Conservation (phyloP, 164 flowering plant genomes). For the Liriodendron chinense region DNA sequence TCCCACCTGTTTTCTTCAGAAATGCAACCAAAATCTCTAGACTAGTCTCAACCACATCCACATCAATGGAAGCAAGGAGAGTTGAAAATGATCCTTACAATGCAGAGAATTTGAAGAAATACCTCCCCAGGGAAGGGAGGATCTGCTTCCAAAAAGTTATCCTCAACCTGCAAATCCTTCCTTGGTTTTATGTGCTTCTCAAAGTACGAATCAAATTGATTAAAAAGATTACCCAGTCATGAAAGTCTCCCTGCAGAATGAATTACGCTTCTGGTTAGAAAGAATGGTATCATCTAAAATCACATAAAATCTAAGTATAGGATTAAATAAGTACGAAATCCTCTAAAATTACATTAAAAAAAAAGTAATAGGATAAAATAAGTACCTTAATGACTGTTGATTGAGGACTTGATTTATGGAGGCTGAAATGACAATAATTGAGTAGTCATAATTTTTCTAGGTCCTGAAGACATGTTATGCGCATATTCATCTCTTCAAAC, state of each 20-base stretch:
- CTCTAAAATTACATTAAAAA: not conserved
- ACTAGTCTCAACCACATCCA: constrained; percentile 86
- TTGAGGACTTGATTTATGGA: constrained; percentile 75
- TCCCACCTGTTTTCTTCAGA: constrained; percentile 76
- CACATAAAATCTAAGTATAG: too few relatives aligned
- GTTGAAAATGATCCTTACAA: constrained; percentile 72
- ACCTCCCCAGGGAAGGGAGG: constrained; percentile 86
- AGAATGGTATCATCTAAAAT: not conserved
- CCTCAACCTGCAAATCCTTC: constrained; percentile 83
- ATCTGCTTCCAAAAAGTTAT: constrained; percentile 62
- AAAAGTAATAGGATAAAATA: not conserved
- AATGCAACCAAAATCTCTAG: constrained; percentile 83
- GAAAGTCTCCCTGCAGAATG: constrained; percentile 79
- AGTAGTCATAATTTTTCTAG: not conserved
- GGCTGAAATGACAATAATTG: constrained; percentile 48
- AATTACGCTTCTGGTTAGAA: too few relatives aligned
- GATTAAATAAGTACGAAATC: too few relatives aligned
- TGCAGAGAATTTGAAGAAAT: constrained; percentile 85
- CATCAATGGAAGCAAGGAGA: constrained; percentile 86
- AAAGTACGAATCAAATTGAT: constrained; percentile 88
- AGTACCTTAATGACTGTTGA: constrained; percentile 65
- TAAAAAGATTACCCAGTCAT: constrained; percentile 96
- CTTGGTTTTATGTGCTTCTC: constrained; percentile 76
- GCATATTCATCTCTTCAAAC: not conserved
- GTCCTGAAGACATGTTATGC: not conserved